phyloP scores from a whole-genome alignment of 192 early-diverging fungal genomes.

The Mortierella claussenii region DNA sequence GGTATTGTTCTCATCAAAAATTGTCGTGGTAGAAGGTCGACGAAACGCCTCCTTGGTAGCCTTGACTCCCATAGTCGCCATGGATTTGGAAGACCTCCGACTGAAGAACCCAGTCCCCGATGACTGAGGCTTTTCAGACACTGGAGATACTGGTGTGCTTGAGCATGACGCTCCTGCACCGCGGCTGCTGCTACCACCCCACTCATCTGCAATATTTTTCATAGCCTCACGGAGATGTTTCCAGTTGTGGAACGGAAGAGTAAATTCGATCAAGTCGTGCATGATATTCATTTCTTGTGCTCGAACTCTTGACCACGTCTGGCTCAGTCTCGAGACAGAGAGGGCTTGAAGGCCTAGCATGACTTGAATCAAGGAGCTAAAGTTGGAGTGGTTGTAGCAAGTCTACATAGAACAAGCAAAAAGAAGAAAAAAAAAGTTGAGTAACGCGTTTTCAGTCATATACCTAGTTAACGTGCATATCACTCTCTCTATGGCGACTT shows the following conservation, averaged over 20 bases:
- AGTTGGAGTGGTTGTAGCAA: conserved; percentile 69
- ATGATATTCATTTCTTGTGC: conserved; percentile 56
- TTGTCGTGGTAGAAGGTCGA: background rate
- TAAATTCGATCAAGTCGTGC: conserved; percentile 63
- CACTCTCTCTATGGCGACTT: too few relatives aligned
- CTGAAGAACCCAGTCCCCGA: conserved; percentile 5
- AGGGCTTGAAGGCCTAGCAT: conserved; percentile 68
- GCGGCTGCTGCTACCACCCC: conserved; percentile 37
- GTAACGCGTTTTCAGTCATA: background rate
- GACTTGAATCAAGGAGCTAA: conserved; percentile 67
- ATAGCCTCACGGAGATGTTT: conserved; percentile 69
- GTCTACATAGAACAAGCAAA: conserved; percentile 53
- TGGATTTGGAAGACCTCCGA: background rate
- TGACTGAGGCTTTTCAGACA: background rate
- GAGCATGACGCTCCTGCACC: background rate
- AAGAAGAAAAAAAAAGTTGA: background rate
- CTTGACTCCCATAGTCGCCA: background rate
- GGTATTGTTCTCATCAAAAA: background rate
- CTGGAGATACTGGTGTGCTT: background rate
- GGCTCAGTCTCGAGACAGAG: conserved; percentile 59
- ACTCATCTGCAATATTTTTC: conserved; percentile 63
- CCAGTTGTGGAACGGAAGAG: conserved; percentile 66
- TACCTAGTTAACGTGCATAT: background rate
- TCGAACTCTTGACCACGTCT: conserved; percentile 64
- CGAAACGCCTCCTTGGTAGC: background rate